Evolutionary conservation across 331 rosid genomes (phyloP).

Genomic region (Dryas integrifolia): DNA sequence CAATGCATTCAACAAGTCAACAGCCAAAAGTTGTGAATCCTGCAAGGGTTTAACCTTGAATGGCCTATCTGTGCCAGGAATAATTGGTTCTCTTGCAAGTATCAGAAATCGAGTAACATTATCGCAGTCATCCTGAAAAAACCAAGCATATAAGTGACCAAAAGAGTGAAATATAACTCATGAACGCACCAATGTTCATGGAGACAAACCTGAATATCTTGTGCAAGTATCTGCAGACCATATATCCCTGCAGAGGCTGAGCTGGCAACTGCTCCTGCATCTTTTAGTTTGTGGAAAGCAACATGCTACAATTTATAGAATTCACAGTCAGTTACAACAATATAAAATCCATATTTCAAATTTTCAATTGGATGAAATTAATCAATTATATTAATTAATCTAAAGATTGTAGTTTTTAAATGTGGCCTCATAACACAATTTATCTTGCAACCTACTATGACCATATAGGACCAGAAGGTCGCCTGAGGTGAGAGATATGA

Average conservation of each 20-base stretch:
- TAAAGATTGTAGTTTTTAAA: background rate
- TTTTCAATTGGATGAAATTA: background rate
- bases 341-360: background rate
- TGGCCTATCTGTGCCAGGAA: constrained; percentile 84
- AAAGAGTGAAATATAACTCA: constrained; percentile 8
- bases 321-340: constrained; percentile 33
- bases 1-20: constrained; percentile 18
- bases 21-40: constrained; percentile 13
- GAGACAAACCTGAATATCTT: constrained; percentile 79
- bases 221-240: constrained; percentile 73
- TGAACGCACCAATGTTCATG: constrained; percentile 12
- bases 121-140: constrained; percentile 77
- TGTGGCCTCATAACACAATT: background rate
- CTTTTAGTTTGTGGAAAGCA: constrained; percentile 59
- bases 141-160: constrained; percentile 29
- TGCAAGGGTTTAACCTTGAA: constrained; percentile 62
- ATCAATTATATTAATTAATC: background rate
- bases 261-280: constrained; percentile 94
- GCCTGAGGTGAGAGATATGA: background rate
- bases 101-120: constrained; percentile 87
- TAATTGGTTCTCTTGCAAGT: constrained; percentile 92
- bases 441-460: background rate
- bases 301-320: constrained; percentile 55
- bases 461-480: background rate
- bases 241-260: constrained; percentile 72